Evolutionary conservation across 345 rosid species (phyloP).

Genomic region (Eutrema heterophyllum): DNA sequence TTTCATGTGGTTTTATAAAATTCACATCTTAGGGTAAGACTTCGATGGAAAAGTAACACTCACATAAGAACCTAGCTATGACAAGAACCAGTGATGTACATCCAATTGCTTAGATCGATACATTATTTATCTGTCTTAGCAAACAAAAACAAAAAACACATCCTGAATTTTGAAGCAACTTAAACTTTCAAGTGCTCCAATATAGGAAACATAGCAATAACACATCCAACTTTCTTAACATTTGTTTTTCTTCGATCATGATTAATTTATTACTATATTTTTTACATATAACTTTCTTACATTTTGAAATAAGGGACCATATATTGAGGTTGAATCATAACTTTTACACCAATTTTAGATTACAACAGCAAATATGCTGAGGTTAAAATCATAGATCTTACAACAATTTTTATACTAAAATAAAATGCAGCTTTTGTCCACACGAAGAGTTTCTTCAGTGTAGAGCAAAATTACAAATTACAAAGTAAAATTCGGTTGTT

Average conservation of each 20-base stretch:
- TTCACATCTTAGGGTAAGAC: constrained; percentile 22
- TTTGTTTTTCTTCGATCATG: neutral
- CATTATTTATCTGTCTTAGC: neutral
- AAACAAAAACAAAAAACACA: neutral
- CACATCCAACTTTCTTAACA: too few relatives aligned
- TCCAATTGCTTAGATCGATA: neutral
- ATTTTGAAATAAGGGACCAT: neutral
- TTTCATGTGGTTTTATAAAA: constrained; percentile 5
- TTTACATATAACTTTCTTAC: neutral
- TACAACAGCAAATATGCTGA: neutral
- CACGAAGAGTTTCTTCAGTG: neutral
- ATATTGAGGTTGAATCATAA: neutral
- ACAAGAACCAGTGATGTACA: neutral
- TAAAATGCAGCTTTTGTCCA: constrained; percentile 2
- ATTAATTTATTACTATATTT: neutral
- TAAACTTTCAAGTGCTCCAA: constrained; percentile 4
- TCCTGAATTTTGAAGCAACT: neutral
- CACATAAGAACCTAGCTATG: constrained; percentile 7
- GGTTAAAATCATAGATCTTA: constrained; percentile 4
- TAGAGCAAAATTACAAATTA: constrained; percentile 6
- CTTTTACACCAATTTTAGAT: neutral
- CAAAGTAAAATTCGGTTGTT: neutral
- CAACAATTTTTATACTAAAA: neutral
- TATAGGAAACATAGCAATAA: neutral
- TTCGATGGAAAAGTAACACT: constrained; percentile 7